Evolutionary conservation across 2,329 filamentous ascomycete genomes (phyloP).

Genomic region (Dactylella cylindrospora): DNA sequence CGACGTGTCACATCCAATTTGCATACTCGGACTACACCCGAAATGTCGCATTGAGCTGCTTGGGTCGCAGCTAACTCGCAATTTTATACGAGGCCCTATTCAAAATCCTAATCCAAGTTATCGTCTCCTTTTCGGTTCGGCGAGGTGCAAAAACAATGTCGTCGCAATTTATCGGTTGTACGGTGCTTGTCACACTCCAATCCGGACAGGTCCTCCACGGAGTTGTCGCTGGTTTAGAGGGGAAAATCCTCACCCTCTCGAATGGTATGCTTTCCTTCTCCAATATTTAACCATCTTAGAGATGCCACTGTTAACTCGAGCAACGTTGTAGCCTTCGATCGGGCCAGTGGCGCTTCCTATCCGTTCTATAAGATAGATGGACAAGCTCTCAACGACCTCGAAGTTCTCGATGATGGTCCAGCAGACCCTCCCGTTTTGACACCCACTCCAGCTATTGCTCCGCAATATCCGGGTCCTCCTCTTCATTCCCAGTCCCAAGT

Average conservation of each 20-base stretch:
- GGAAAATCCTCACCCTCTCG: constrained; percentile 68
- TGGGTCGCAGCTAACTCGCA: too few relatives aligned
- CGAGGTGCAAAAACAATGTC: too few relatives aligned
- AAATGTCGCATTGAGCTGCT: too few relatives aligned
- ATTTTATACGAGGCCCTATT: too few relatives aligned
- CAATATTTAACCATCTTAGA: not conserved
- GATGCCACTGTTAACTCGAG: not conserved
- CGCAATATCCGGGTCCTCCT: constrained; percentile 5
- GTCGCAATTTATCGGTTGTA: constrained; percentile 71
- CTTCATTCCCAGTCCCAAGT: constrained; percentile 3
- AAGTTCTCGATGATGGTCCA: constrained; percentile 54
- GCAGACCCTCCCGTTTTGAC: constrained; percentile 35
- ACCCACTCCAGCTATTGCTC: constrained; percentile 9
- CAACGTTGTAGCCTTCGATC: constrained; percentile 56
- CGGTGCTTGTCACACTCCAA: constrained; percentile 71
- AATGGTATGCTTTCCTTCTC: constrained; percentile 62
- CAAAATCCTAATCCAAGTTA: too few relatives aligned
- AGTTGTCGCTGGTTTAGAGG: constrained; percentile 69
- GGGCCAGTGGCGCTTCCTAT: constrained; percentile 59
- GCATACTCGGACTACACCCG: too few relatives aligned
- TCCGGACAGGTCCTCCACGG: constrained; percentile 69
- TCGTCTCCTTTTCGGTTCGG: too few relatives aligned
- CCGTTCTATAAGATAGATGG: constrained; percentile 61
- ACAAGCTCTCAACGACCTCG: constrained; percentile 62
- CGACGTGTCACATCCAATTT: too few relatives aligned